phyloP scores from a whole-genome alignment of 192 early-diverging fungal species.

The Coemansia sp. region DNA sequence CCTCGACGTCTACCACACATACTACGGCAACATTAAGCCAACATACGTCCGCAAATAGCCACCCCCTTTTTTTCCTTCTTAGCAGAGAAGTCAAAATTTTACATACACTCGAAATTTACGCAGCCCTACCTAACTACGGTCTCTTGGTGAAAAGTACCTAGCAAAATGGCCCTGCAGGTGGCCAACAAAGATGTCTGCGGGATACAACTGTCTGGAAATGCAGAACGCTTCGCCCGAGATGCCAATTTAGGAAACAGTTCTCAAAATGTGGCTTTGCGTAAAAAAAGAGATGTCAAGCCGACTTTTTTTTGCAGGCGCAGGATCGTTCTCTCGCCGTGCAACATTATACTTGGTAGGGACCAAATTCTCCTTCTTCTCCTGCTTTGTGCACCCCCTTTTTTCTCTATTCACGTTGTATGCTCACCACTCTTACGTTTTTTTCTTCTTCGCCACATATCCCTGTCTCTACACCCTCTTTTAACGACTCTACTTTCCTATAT shows the following conservation, averaged over 20 bases:
- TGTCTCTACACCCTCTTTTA: neutral
- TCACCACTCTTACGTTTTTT: neutral
- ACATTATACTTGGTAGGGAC: neutral
- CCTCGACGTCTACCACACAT: slow-evolving; percentile 84
- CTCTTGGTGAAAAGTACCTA: neutral
- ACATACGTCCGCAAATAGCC: slow-evolving; percentile 5
- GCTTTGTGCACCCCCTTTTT: neutral
- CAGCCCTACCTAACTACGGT: neutral
- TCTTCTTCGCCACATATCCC: neutral
- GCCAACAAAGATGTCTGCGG: neutral
- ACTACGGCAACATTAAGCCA: slow-evolving; percentile 68
- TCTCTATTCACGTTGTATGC: neutral
- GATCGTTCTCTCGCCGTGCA: neutral
- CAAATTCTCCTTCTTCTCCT: neutral
- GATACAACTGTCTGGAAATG: neutral
- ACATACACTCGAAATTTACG: neutral
- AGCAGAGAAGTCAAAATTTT: neutral
- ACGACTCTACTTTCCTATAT: neutral
- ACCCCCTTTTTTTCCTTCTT: neutral
- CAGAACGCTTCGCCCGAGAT: neutral
- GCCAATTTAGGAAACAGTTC: neutral
- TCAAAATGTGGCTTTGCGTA: neutral
- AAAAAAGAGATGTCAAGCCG: neutral
- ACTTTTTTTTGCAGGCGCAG: neutral
- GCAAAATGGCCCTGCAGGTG: neutral